Percentiles rank a stretch among this genome's conserved stretches.
Conservation (phyloP, 352 stramenopile species). For the Blastocystis sp. region DNA sequence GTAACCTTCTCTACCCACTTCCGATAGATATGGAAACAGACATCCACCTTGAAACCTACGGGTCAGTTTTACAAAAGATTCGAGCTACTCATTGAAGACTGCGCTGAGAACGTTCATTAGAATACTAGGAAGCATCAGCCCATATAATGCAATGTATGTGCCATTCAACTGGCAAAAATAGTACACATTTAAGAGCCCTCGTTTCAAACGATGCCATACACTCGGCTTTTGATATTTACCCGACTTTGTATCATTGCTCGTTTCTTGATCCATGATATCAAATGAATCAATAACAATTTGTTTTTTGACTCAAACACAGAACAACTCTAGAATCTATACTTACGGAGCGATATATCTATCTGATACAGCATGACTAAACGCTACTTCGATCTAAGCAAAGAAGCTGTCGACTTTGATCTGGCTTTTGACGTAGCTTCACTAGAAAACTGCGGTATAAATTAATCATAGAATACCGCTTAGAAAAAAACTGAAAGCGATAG, state of each 20-base stretch:
- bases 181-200: neutral
- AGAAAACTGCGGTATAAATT: neutral
- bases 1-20: constrained; percentile 22
- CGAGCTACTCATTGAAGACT: constrained; percentile 26
- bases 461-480: neutral
- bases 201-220: neutral
- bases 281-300: neutral
- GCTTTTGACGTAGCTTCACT: neutral
- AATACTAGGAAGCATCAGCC: constrained; percentile 40
- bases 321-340: neutral
- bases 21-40: constrained; percentile 33
- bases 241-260: no score
- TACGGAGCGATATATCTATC: neutral
- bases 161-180: constrained; percentile 55
- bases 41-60: constrained; percentile 33
- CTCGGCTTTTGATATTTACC: neutral
- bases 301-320: neutral
- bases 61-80: neutral
- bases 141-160: constrained; percentile 37
- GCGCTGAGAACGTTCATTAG: constrained; percentile 57
- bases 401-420: neutral
- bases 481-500: neutral
- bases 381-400: neutral
- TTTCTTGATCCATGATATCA: neutral
- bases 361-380: neutral